Conservation (phyloP, 1,284 basidiomycete genomes). For the Porodaedalea pini region DNA sequence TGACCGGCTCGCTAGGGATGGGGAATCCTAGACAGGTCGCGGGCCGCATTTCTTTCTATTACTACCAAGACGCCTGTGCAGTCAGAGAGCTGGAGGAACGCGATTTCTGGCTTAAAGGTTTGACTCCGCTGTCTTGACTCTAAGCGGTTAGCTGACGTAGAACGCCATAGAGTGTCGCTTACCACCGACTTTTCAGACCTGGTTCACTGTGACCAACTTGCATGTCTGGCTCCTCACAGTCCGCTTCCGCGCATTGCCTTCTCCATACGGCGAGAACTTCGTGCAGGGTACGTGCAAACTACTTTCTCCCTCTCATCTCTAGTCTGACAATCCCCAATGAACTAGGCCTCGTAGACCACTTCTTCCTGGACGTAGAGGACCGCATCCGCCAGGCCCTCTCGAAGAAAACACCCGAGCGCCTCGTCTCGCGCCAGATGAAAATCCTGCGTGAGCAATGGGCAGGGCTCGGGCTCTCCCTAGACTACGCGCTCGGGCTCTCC, state of each 20-base stretch:
- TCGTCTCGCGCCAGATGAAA: slow-evolving; percentile 90
- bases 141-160: background rate
- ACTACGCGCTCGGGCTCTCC: slow-evolving; percentile 64
- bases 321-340: background rate
- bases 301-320: background rate
- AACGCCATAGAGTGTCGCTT: slow-evolving; percentile 70
- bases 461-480: slow-evolving; percentile 79
- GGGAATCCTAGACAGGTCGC: slow-evolving; percentile 59
- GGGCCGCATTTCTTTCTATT: slow-evolving; percentile 49
- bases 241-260: slow-evolving; percentile 81
- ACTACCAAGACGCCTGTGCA: slow-evolving; percentile 60
- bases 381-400: slow-evolving; percentile 80
- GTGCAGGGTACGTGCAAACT: slow-evolving; percentile 48
- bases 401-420: slow-evolving; percentile 60
- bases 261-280: slow-evolving; percentile 60
- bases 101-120: slow-evolving; percentile 67
- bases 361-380: slow-evolving; percentile 93
- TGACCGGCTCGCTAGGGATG: slow-evolving; percentile 58
- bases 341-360: slow-evolving; percentile 79
- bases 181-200: slow-evolving; percentile 94
- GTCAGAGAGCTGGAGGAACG: slow-evolving; percentile 56
- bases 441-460: slow-evolving; percentile 91
- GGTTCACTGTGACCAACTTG: slow-evolving; percentile 94
- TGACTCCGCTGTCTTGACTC: slow-evolving; percentile 21
- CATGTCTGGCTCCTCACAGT: slow-evolving; percentile 91